Evolutionary conservation across 2,329 filamentous ascomycete species (phyloP), one percentile per base, ranked within the genome.

Genomic region (Chaetothyriales sp.): DNA sequence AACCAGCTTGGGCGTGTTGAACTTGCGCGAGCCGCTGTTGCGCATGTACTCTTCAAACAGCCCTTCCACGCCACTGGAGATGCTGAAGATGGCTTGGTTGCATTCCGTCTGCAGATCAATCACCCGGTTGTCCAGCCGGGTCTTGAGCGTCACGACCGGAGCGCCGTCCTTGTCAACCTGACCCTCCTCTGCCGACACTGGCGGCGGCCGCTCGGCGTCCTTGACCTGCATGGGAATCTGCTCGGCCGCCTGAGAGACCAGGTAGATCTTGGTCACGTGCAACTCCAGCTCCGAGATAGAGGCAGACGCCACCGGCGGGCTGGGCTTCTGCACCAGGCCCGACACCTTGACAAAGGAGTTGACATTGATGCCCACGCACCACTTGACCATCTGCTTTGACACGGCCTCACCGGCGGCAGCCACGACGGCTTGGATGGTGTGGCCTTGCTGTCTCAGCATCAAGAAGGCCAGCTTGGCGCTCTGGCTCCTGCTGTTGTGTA

Each of bases 301-400:
- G 53, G 86, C 86, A 64, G 86, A 92, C 72, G 94, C 92, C 67
- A 97, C 85, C 2, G 87, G 85, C 64, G 94, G 88, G 19, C 85
- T 77, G 0, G 89, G 86, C 71, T 85, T 84, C 74, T 89, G 79
- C 50, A 97, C 83, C 29, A 77, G 72, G 59, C 85, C 92, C 63
- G 94, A 86, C 54, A 95, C 82, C 43, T 82, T 73, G 22, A 95
- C 82, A 61, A 85, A 89, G 61, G 84, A 88, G 74, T 95, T 90
- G 46, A 83, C 76, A 64, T 80, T 84, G 60, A 95, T 71, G 44
- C 73, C 77, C 47, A 79, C 80, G 48, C 85, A 81, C 80, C 86
- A 97, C 73, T 97, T 97, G 66, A 95, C 86, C 90, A 97, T 97
- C 69, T 86, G 88, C 66, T 82, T 83, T 56, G 80, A 85, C 40